Percentiles rank a stretch among this genome's conserved stretches.
These are phyloP conservation scores for Talaromyces proteolyticus DNA, from an alignment of 495 filamentous ascomycete species.

Conservation along the genomic window DNA sequence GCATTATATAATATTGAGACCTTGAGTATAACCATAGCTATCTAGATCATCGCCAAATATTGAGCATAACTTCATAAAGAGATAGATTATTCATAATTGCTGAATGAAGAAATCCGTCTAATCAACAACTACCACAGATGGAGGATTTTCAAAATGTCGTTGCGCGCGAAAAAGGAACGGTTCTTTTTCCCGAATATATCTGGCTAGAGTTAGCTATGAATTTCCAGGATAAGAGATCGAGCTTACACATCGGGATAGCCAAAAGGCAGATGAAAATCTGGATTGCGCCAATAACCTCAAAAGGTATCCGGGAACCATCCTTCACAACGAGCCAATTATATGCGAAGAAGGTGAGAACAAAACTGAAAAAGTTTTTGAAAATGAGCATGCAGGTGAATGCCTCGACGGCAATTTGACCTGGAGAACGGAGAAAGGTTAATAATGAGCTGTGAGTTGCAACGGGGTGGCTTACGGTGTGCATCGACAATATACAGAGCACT, in stretches of 20 bases:
- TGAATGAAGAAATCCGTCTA: no score
- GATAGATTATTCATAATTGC: not conserved
- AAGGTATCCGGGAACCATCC: conserved; percentile 52
- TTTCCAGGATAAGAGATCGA: not conserved
- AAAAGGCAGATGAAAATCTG: conserved; percentile 70
- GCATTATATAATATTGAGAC: no score
- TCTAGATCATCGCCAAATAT: no score
- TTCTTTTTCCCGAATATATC: conserved; percentile 80
- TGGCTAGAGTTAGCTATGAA: conserved; percentile 19
- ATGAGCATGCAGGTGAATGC: conserved; percentile 85
- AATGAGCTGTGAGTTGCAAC: not conserved
- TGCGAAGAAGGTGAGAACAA: conserved; percentile 74
- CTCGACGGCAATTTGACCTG: conserved; percentile 80
- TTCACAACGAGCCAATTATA: conserved; percentile 68
- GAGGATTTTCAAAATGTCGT: conserved; percentile 62
- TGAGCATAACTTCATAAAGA: no score
- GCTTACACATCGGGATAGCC: conserved; percentile 76
- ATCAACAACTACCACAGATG: conserved; percentile 23
- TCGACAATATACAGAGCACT: conserved; percentile 90
- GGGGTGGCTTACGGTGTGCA: conserved; percentile 66
- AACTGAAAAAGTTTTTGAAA: conserved; percentile 92
- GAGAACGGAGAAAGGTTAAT: not conserved
- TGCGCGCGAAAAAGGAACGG: conserved; percentile 60
- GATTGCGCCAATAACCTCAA: conserved; percentile 66
- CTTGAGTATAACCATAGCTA: no score